Evolutionary conservation across 1,284 basidiomycete genomes (phyloP), one percentile per base, ranked within the genome.

Genomic region (Microbotryum intermedium): DNA sequence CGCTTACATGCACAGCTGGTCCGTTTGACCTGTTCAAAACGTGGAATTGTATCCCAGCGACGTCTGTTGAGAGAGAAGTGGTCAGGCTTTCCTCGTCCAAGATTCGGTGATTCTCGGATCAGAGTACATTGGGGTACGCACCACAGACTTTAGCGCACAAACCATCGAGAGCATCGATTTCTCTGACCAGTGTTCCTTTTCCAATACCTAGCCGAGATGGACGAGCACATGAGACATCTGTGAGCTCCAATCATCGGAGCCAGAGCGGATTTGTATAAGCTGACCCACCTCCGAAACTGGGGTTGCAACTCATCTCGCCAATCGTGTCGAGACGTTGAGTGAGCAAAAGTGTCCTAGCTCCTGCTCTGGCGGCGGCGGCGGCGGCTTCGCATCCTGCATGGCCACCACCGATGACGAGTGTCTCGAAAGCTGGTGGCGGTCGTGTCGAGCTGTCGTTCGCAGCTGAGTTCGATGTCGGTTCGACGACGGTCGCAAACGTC

Each of bases 371-470:
- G 11, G 90, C 82, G 4, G 85, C 90, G 11, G 89, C 83, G 0
- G 90, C 90, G 2, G 90, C 90, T 74, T 94, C 90, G 68, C 87
- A 89, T 1, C 90, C 90, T 30, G 90, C 90, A 77, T 93, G 90
- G 2, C 90, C 90, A 8, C 86, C 90, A n/a, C 90, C 90, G 66
- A 93, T 87, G 30, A 93, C 80, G 67, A 88, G 53, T 4, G 63
- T 65, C 45, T 59, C 55, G 48, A 55, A 65, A 8, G 60, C 34
- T 5, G 34, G 34, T 39, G 34, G 34, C 11, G 34, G 18, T 39
- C 13, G 18, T 11, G 34, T 39, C 34, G 34, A 16, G 34, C 34
- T 16, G 34, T 39, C 34, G 34, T 16, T 39, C 34, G 34, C 34
- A 39, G 11, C 34, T 16, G 34, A 39, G 34, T 16, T 39, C 34